phyloP scores from a whole-genome alignment of 352 stramenopile species.

The Phytophthora aleatoria region DNA sequence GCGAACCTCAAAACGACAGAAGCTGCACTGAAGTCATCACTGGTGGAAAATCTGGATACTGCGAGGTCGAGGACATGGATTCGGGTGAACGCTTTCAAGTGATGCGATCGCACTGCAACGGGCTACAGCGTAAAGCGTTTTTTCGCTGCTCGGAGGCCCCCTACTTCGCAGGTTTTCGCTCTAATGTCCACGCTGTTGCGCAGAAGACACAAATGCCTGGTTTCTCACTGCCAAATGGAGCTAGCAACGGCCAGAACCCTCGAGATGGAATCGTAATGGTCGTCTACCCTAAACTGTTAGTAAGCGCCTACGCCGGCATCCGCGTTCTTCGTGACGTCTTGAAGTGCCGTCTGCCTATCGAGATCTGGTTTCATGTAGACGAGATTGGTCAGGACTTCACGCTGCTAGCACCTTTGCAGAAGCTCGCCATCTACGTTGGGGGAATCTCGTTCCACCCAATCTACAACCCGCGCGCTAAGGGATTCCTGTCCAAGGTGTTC shows the following conservation, averaged over 20 bases:
- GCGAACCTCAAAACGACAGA: slow-evolving; percentile 11
- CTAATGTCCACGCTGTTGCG: slow-evolving; percentile 10
- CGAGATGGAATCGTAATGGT: slow-evolving; percentile 45
- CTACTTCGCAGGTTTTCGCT: slow-evolving; percentile 17
- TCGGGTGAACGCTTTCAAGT: slow-evolving; percentile 29
- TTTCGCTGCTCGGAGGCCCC: slow-evolving; percentile 45
- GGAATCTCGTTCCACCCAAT: slow-evolving; percentile 27
- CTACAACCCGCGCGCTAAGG: slow-evolving; percentile 25
- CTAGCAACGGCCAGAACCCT: not conserved
- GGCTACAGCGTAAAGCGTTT: slow-evolving; percentile 14
- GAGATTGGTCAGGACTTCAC: slow-evolving; percentile 23
- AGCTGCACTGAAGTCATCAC: slow-evolving; percentile 9
- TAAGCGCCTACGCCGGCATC: slow-evolving; percentile 35
- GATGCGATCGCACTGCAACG: slow-evolving; percentile 31
- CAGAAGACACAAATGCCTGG: slow-evolving; percentile 2
- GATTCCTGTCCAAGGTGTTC: slow-evolving; percentile 49
- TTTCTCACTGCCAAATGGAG: slow-evolving; percentile 10
- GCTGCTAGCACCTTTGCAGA: slow-evolving; percentile 14
- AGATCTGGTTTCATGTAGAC: slow-evolving; percentile 43
- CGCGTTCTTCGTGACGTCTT: slow-evolving; percentile 32
- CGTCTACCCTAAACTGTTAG: slow-evolving; percentile 45
- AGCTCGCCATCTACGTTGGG: slow-evolving; percentile 20
- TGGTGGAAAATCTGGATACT: slow-evolving; percentile 37
- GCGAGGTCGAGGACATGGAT: slow-evolving; percentile 19
- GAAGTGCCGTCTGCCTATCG: slow-evolving; percentile 45